Base-by-base conservation (phyloP, 441 rosid genomes). In the Populus hybrid region DNA sequence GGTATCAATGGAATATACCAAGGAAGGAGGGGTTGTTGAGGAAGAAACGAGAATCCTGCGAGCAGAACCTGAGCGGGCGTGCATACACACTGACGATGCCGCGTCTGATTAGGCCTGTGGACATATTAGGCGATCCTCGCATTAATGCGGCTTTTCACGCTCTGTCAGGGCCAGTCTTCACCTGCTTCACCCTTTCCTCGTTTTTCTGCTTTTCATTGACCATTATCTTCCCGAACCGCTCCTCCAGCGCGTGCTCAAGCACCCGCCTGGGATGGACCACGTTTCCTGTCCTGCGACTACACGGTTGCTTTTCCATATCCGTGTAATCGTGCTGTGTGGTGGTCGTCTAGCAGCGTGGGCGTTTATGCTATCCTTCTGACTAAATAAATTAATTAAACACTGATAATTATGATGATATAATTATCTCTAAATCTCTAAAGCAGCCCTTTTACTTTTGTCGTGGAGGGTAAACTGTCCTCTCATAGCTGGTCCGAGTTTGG, bases 1-100 rank as follows among this genome's bases (percentile, higher is more conserved):
- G 57, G 57, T 63, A 0, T 36, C 8, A 6, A 30, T 12, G 61
- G 82, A 80, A 84, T 84, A 84, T 78, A 8, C 83, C 77, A 10
- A 34, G 36, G 66, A 0, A 8, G 18, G 69, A 10, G 14, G 16
- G 34, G 34, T 1, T 40, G 9, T 50, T 2, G 26, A 40, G 30
- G 81, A 35, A 53, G 30, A 57, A 30, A 5, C 9, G 35, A 53
- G 87, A 84, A 80, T 82, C 85, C 80, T 28, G 78, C 26, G 80
- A 72, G 76, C 73, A 12, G 57, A 46, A 46, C 57, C 57, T 46
- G 57, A 14, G 57, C 20, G 57, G 20, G 57, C 57, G 78, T 75
- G 80, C 50, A 30, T n/a, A 11, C 53, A 53, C 79, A 16, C 38
- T 10, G 7, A 70, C 73, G 75, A 73, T 70, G 80, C 76, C 77